Conservation (phyloP, 768 basidiomycete genomes). For the Suillus cothurnatus region DNA sequence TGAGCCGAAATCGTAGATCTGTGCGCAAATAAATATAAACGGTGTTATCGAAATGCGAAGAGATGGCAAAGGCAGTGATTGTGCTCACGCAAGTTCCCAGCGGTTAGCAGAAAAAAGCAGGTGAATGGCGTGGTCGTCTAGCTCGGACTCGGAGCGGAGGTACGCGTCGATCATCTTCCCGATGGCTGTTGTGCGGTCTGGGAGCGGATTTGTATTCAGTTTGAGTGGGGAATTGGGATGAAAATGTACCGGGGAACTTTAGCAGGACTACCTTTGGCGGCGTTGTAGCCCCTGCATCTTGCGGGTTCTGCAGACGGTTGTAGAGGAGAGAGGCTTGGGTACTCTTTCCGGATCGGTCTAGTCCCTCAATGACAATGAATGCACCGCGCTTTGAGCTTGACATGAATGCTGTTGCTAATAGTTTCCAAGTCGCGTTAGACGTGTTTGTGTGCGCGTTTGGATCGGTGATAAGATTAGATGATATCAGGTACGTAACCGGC, state of each 20-base stretch:
- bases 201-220: background rate
- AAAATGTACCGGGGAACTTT: slow-evolving; percentile 83
- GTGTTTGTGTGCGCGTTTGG: background rate
- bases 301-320: slow-evolving; percentile 46
- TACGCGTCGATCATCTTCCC: slow-evolving; percentile 95
- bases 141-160: slow-evolving; percentile 77
- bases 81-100: slow-evolving; percentile 86
- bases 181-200: slow-evolving; percentile 89
- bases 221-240: background rate
- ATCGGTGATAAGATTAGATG: background rate
- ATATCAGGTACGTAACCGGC: background rate
- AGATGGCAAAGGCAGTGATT: background rate
- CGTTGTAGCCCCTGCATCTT: slow-evolving; percentile 4
- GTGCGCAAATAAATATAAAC: slow-evolving; percentile 5
- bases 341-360: slow-evolving; percentile 95
- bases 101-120: slow-evolving; percentile 96
- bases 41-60: background rate
- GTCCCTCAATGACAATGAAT: slow-evolving; percentile 93
- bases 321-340: slow-evolving; percentile 77
- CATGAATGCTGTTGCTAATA: slow-evolving; percentile 6
- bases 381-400: slow-evolving; percentile 50
- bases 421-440: background rate
- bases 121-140: slow-evolving; percentile 92
- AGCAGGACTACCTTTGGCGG: slow-evolving; percentile 49
- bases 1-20: slow-evolving; percentile 64